A percentile compares a stretch with the other conserved stretches of the same genome.
Conservation (phyloP, 192 early-diverging fungal species). For the Dispira parvispora region DNA sequence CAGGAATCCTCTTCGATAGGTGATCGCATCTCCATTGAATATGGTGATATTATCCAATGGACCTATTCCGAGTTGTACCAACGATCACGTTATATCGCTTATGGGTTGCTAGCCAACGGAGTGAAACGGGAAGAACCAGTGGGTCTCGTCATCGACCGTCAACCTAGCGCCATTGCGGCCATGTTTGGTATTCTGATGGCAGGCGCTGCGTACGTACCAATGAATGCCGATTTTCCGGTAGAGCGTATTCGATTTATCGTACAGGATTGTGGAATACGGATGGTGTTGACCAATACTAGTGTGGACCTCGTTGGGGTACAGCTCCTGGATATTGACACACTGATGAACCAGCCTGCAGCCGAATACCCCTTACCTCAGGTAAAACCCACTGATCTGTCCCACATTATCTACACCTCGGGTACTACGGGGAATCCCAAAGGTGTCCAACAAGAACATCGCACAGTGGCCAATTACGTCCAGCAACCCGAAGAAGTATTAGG, state of each 20-base stretch:
- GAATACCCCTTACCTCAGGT: background rate
- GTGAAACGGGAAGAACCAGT: background rate
- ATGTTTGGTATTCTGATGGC: background rate
- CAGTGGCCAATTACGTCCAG: background rate
- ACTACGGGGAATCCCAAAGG: conserved; percentile 1
- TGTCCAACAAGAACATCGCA: background rate
- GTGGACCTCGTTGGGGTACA: background rate
- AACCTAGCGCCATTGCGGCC: background rate
- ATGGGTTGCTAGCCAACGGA: background rate
- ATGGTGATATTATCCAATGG: background rate
- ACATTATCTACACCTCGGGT: conserved; percentile 8
- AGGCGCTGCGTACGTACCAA: background rate
- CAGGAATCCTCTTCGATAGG: background rate
- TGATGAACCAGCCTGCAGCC: no score
- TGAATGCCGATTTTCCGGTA: background rate
- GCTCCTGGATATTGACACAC: background rate
- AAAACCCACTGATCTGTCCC: background rate
- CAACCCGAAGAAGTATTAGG: background rate
- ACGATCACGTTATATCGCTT: background rate
- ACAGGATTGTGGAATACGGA: background rate
- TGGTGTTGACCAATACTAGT: background rate
- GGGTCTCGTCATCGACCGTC: background rate
- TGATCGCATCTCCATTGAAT: background rate
- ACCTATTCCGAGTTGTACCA: background rate
- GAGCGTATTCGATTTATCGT: background rate